Conservation (phyloP, 768 basidiomycete genomes). For the Candolleomyces aberdarensis region DNA sequence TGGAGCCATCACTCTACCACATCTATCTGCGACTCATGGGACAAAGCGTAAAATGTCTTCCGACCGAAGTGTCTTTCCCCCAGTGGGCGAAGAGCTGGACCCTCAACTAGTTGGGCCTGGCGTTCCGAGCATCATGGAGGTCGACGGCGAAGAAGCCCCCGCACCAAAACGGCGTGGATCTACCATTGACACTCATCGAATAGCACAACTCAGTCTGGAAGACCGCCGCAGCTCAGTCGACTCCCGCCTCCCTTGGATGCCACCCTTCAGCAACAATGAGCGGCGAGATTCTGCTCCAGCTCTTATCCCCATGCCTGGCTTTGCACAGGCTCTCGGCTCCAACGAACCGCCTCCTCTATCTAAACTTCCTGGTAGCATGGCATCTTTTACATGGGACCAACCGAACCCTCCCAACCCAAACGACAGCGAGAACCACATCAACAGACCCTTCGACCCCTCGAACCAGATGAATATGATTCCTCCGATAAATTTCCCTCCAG, state of each 20-base stretch:
- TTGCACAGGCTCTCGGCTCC: slow-evolving; percentile 54
- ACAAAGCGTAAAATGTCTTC: slow-evolving; percentile 83
- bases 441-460: slow-evolving; percentile 49
- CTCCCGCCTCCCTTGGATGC: slow-evolving; percentile 59
- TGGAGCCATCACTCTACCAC: slow-evolving; percentile 37
- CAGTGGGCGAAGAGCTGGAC: slow-evolving; percentile 62
- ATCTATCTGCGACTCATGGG: slow-evolving; percentile 46
- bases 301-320: slow-evolving; percentile 55
- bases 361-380: slow-evolving; percentile 57
- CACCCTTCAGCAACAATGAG: slow-evolving; percentile 39
- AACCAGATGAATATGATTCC: slow-evolving; percentile 51
- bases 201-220: slow-evolving; percentile 72
- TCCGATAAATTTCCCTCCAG: slow-evolving; percentile 53
- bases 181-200: slow-evolving; percentile 71
- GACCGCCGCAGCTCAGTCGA: slow-evolving; percentile 80
- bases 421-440: slow-evolving; percentile 42
- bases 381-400: slow-evolving; percentile 64
- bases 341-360: slow-evolving; percentile 59
- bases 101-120: slow-evolving; percentile 67
- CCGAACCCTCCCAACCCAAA: slow-evolving; percentile 42
- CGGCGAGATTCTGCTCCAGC: slow-evolving; percentile 75
- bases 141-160: slow-evolving; percentile 56
- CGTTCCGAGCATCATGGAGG: slow-evolving; percentile 54
- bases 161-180: slow-evolving; percentile 84
- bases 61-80: slow-evolving; percentile 52